Conservation (phyloP, 805 yeast species). For the Monosporozyma aerobia region DNA sequence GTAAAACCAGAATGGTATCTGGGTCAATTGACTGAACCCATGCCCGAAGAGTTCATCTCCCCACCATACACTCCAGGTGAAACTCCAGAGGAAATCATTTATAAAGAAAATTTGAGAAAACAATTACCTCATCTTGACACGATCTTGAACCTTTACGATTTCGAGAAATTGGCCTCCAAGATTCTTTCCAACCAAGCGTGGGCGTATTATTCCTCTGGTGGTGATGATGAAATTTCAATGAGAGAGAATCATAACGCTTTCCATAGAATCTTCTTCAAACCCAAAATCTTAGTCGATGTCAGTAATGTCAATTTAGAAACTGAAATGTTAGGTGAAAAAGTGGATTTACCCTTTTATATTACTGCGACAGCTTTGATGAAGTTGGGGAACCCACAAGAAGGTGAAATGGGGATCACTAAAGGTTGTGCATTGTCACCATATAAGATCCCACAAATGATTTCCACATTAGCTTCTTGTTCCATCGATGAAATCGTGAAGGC, state of each 20-base stretch:
- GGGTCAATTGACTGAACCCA: constrained; percentile 40
- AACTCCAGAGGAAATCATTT: constrained; percentile 23
- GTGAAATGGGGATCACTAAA: constrained; percentile 77
- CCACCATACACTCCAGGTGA: constrained; percentile 30
- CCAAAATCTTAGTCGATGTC: constrained; percentile 75
- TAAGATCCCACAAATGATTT: constrained; percentile 71
- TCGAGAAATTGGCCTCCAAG: constrained; percentile 76
- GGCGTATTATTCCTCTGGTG: constrained; percentile 87
- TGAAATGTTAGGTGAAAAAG: constrained; percentile 61
- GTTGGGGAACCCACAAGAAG: constrained; percentile 79
- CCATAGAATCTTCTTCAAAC: constrained; percentile 82
- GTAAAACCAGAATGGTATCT: constrained; percentile 51
- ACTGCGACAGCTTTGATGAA: constrained; percentile 90
- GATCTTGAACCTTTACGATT: constrained; percentile 72
- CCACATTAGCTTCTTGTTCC: constrained; percentile 83
- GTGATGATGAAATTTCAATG: constrained; percentile 85
- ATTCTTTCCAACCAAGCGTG: constrained; percentile 74
- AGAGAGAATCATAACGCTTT: constrained; percentile 88
- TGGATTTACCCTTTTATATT: constrained; percentile 74
- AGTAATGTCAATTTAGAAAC: constrained; percentile 60
- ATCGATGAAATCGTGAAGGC: constrained; percentile 77
- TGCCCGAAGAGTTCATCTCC: constrained; percentile 24
- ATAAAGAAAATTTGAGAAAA: constrained; percentile 25
- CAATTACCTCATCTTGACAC: constrained; percentile 61
- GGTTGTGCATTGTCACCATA: constrained; percentile 66